Base-by-base conservation (phyloP, 1,284 basidiomycete genomes). In the Melanopsichium pennsylvanicum region DNA sequence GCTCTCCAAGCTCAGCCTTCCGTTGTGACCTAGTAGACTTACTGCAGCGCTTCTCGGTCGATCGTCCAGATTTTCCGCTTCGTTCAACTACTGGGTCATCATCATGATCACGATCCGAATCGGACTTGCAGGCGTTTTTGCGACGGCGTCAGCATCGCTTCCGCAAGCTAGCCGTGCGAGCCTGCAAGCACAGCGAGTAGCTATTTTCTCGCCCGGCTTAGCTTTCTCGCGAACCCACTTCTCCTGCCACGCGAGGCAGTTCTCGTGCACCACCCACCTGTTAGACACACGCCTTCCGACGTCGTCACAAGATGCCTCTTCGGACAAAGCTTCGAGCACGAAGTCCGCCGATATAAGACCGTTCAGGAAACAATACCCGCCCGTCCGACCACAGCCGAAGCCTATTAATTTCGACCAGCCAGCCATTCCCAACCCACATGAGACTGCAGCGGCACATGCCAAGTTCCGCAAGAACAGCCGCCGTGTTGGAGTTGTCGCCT, bases 341-440 rank as follows among this genome's bases (percentile, higher is more conserved):
- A 63, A 47, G 25, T 22, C 51, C 5, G 9, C 25, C 31, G 62
- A 72, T 27, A 16, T 32, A 15, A 59, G 64, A 26, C 69, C 59
- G 0, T 75, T 73, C 44, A 47, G 50, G 19, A 77, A 75, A 38
- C 59, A 64, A 32, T 78, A 78, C 42, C 77, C 77, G 2, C 75
- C 75, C 12, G 64, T 72, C 5, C 55, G 45, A 15, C 49, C 59
- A 3, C 48, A 56, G 37, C 79, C 79, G 2, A 62, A 73, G 49
- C 54, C 70, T 19, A 74, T 74, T 50, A 59, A 67, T 37, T 81
- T 78, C 40, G 76, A 80, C 42, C 43, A 79, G 51, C 78, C 78
- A 10, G 79, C 79, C 18, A 73, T 81, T 7, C 70, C 78, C 2
- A 76, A 79, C 31, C 76, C 78, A 10, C 64, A 67, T 25, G 70